Evolutionary conservation across 805 yeast species (phyloP), one percentile per base, ranked within the genome.

Genomic region (Wickerhamiella australiensis): DNA sequence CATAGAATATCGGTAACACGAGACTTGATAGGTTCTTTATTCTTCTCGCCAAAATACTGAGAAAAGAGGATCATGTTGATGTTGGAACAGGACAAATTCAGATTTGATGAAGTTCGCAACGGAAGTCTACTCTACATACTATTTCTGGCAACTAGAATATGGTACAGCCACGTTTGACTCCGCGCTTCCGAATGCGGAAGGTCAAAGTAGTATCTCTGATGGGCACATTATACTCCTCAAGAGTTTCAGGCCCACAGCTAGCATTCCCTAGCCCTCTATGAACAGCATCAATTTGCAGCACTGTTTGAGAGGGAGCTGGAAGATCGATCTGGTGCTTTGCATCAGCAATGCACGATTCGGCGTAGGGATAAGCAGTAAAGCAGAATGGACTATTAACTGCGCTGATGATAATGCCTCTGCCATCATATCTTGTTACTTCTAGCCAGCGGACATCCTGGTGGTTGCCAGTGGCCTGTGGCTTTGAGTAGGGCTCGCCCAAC

Each of bases 381-480:
- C 37, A 33, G 27, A 49, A 41, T 22, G 46, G 50, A 5, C 44
- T 31, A 17, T 42, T 50, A 2, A 42, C 21, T 7, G 50, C 54
- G 3, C 47, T 37, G 40, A 50, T 35, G 2, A 51, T 18, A 13
- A 31, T 52, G 3, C 53, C 45, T n/a, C 22, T 35, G 12, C 47
- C 47, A 35, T 45, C 47, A 17, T n/a, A 35, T 9, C 40, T 3
- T 7, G 50, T 40, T 3, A 53, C 27, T 42, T 49, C 26, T 4
- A 61, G 51, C 68, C 67, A 65, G 13, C 61, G 55, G 9, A 66
- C 62, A 40, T 60, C 67, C 22, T 57, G 54, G 27, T 64, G 64
- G 51, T 66, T 67, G 23, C 69, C 69, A 47, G 61, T 62, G 40
- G 66, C 69, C 53, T 67, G 70, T 1, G 70, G 69, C 36, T 57